phyloP scores from a whole-genome alignment of 2,329 filamentous ascomycete genomes.

The Apiospora hydei region DNA sequence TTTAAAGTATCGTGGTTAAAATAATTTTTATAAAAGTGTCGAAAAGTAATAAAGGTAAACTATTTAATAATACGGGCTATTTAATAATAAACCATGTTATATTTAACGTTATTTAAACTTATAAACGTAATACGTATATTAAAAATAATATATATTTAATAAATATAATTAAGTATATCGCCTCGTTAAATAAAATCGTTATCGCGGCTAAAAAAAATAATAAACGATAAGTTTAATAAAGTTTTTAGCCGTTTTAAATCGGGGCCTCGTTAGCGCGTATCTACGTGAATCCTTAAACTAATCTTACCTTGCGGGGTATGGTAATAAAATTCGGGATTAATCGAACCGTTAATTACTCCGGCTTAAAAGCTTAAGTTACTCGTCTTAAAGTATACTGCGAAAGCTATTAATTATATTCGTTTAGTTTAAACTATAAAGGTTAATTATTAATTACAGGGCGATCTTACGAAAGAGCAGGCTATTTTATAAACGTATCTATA shows the following conservation, averaged over 20 bases:
- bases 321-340: neutral
- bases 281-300: neutral
- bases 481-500: too few species aligned
- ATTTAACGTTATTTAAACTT: conserved; percentile 10
- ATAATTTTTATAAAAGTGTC: too few species aligned
- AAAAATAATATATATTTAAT: neutral
- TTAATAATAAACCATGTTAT: too few species aligned
- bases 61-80: too few species aligned
- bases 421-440: too few species aligned
- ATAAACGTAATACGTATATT: conserved; percentile 16
- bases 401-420: too few species aligned
- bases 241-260: conserved; percentile 21
- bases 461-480: too few species aligned
- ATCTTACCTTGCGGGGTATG: neutral
- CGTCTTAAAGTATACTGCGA: neutral
- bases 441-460: too few species aligned
- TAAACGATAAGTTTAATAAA: conserved; percentile 11
- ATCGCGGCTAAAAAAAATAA: conserved; percentile 25
- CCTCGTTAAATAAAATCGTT: conserved; percentile 23
- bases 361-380: neutral
- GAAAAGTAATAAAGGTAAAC: too few species aligned
- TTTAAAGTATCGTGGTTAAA: too few species aligned
- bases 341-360: neutral
- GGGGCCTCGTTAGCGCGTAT: neutral
- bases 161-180: conserved; percentile 15